A percentile compares a stretch with the other conserved stretches of the same genome.
Evolutionary conservation across 345 rosid species (phyloP).

Genomic region (Raphanus sativus): DNA sequence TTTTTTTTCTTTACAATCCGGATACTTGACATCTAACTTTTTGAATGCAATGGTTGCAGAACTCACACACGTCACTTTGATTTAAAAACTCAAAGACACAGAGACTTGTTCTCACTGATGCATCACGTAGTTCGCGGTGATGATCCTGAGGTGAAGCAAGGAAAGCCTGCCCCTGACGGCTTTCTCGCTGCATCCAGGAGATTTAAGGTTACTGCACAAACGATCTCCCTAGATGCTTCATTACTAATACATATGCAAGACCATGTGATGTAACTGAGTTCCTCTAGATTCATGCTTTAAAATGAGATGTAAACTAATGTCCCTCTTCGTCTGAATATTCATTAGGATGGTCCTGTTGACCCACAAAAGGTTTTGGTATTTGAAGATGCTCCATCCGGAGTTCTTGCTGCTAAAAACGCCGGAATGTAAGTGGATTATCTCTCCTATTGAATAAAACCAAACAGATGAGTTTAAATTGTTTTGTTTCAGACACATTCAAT

Average conservation of each 20-base stretch:
- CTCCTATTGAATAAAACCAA: constrained; percentile 2
- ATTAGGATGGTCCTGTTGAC: constrained; percentile 69
- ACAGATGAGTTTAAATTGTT: not conserved
- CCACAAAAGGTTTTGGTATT: constrained; percentile 62
- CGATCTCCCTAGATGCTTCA: not conserved
- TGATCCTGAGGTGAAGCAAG: constrained; percentile 95
- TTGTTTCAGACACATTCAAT: not conserved
- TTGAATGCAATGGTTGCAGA: constrained; percentile 43
- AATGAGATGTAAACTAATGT: not conserved
- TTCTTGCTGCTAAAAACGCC: constrained; percentile 88
- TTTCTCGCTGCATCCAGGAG: constrained; percentile 89
- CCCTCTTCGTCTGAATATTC: constrained; percentile 1
- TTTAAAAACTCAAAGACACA: constrained; percentile 81
- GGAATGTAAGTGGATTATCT: constrained; percentile 65
- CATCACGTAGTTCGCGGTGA: constrained; percentile 93
- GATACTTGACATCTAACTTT: not conserved
- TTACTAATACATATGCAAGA: not conserved
- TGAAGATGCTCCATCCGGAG: constrained; percentile 98
- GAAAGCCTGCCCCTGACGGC: constrained; percentile 90
- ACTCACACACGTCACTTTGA: constrained; percentile 78
- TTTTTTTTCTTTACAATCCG: not conserved
- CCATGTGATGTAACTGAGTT: not conserved
- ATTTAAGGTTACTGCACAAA: constrained; percentile 62
- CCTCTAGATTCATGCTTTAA: not conserved
- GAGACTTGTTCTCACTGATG: constrained; percentile 86